phyloP scores from a whole-genome alignment of 768 basidiomycete species.

The Serendipita sp. region DNA sequence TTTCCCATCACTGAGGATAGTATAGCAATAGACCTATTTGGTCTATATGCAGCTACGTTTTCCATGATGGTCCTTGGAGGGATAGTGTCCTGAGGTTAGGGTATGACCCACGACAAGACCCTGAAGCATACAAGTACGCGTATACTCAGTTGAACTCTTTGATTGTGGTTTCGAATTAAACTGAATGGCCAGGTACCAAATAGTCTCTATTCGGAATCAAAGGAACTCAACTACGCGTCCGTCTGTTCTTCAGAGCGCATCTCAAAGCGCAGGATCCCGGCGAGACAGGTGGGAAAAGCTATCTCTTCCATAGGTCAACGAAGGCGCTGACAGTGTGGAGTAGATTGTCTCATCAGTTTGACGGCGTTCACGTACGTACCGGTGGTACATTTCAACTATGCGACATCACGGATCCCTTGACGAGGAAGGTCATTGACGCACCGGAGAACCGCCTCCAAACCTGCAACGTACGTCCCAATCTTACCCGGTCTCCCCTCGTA shows the following conservation, averaged over 20 bases:
- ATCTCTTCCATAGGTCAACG: neutral
- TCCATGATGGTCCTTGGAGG: slow-evolving; percentile 87
- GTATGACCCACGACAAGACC: slow-evolving; percentile 75
- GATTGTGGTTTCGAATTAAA: neutral
- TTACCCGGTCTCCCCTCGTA: neutral
- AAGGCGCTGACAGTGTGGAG: no score
- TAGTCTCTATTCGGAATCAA: slow-evolving; percentile 77
- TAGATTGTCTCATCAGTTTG: slow-evolving; percentile 65
- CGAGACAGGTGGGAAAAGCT: neutral
- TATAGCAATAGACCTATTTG: slow-evolving; percentile 64
- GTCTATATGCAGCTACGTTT: slow-evolving; percentile 70
- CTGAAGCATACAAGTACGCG: slow-evolving; percentile 30
- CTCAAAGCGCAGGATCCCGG: neutral
- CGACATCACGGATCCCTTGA: slow-evolving; percentile 72
- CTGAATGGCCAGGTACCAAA: slow-evolving; percentile 52
- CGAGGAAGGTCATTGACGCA: slow-evolving; percentile 50
- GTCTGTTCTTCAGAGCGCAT: slow-evolving; percentile 37
- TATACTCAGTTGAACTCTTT: neutral
- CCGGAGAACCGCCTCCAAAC: slow-evolving; percentile 31
- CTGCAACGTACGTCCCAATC: neutral
- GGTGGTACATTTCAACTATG: slow-evolving; percentile 89
- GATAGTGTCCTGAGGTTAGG: slow-evolving; percentile 74
- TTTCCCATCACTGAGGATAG: neutral
- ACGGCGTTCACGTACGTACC: slow-evolving; percentile 70
- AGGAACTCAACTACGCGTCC: slow-evolving; percentile 66